Evolutionary conservation across 148 eudicot genomes (phyloP), one percentile per base, ranked within the genome.

Genomic region (Beta vulgaris): DNA sequence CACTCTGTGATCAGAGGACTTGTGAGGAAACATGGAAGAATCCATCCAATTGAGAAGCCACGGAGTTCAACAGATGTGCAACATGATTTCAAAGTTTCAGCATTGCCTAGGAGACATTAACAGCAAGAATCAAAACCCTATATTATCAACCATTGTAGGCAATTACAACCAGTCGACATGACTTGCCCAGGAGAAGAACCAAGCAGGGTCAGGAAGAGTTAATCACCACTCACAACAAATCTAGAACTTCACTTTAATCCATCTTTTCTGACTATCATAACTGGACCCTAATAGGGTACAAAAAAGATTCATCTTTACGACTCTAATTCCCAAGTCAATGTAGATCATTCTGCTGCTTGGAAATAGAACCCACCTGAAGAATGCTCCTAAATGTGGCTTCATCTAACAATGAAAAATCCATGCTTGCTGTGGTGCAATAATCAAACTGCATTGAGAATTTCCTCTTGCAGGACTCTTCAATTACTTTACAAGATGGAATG

Each of bases 391-490:
- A 86, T 71, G 89, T 88, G 78, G 87, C 83, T 78, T 94, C 91
- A 83, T 94, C 97, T 84, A 94, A 81, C 80, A 76, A 69, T 85
- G 89, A 79, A 77, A 91, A 94, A 68, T 94, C 97, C 75, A 80
- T 73, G 87, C 88, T 92, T 63, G 97, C 89, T 35, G 93, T 89
- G 71, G 97, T 90, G 81, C 91, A 94, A 78, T 91, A 94, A 86
- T 94, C 98, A 77, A 89, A 89, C 77, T 91, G 88, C 90, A 86
- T 90, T 39, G 97, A 78, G 62, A 94, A 87, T 84, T 85, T 88
- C 91, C 93, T 88, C 85, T 86, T 91, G 76, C 97, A 90, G 63
- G 87, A 87, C 86, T 93, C 98, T 87, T 91, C 91, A 40, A 94
- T 84, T 71, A 94, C 82, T 81, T 91, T 87, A 84, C 95, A 94